Evolutionary conservation across 495 filamentous ascomycete genomes (phyloP).

Genomic region (Penicillium desertorum): DNA sequence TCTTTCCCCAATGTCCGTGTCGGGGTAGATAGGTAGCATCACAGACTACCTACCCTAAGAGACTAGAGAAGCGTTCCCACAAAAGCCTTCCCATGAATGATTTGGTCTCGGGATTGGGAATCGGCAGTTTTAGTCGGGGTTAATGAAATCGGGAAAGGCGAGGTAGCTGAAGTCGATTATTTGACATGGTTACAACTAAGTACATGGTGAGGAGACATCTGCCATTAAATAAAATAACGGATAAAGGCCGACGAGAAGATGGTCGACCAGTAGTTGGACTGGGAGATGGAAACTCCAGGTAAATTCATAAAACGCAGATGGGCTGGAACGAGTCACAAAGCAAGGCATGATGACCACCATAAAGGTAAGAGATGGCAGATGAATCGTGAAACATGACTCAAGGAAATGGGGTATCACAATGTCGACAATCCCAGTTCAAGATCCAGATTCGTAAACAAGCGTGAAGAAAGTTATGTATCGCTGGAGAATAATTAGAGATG

Average conservation of each 20-base stretch:
- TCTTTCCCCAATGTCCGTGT: background rate
- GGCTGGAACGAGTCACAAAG: conserved; percentile 15
- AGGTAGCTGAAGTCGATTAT: conserved; percentile 18
- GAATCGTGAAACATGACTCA: conserved; percentile 34
- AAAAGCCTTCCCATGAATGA: background rate
- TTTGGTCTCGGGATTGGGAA: background rate
- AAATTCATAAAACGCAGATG: background rate
- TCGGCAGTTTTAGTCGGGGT: background rate
- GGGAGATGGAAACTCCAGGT: conserved; percentile 14
- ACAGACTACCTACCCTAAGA: background rate
- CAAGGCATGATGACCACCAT: conserved; percentile 15
- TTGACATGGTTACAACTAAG: conserved; percentile 31
- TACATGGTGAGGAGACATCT: conserved; percentile 43
- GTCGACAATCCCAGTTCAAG: conserved; percentile 26
- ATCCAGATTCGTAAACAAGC: conserved; percentile 19
- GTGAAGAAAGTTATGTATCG: conserved; percentile 23
- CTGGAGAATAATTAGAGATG: conserved; percentile 16
- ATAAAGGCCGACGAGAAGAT: conserved; percentile 16
- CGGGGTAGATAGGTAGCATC: background rate
- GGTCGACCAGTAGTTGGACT: conserved; percentile 1
- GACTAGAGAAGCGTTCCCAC: background rate
- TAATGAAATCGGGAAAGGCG: background rate
- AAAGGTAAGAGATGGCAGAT: conserved; percentile 17
- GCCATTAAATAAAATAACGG: conserved; percentile 19
- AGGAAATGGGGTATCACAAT: conserved; percentile 34